Evolutionary conservation across 192 early-diverging fungal genomes (phyloP), one percentile per base, ranked within the genome.

Genomic region (Rhizophlyctis rosea): DNA sequence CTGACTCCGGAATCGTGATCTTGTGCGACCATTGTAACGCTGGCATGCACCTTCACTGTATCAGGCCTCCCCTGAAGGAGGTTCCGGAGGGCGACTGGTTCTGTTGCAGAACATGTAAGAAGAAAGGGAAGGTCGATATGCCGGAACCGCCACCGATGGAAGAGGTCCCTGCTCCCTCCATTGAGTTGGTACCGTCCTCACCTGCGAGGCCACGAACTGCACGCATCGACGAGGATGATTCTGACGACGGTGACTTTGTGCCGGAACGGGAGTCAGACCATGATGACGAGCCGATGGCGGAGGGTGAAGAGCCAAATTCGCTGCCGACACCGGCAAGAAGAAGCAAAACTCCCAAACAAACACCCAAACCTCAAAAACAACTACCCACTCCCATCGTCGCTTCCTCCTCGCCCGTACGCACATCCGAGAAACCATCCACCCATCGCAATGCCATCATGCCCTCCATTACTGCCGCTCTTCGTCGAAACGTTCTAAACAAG

Each of bases 51-150:
- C 72, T 67, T 0, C 80, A 74, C 62, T 84, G 82, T 59, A 32
- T 64, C 7, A 36, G 53, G 3, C 82, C 82, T 24, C 68, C 65
- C 7, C 55, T 82, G 24, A 55, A 73, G 14, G 31, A 14, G 23
- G 31, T 78, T 30, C 82, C 80, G 3, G 68, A 84, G 34, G 82
- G 73, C 21, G 80, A 84, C 50, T 87, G 79, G 79, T 84, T 82
- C 64, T 76, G 80, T 57, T 27, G 60, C 49, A 16, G 34, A n/a
- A 27, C 27, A 36, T 64, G 62, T 35, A 16, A 18, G 3, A 36
- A 11, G 3, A 32, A 47, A 21, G 51, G 50, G 30, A 64, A 64
- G 29, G 39, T 18, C 39, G 9, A n/a, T n/a, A n/a, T n/a, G n/a
- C n/a, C n/a, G n/a, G n/a, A n/a, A n/a, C n/a, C n/a, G n/a, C n/a